Conservation (phyloP, 2,329 filamentous ascomycete species). For the Fusarium sp. region DNA sequence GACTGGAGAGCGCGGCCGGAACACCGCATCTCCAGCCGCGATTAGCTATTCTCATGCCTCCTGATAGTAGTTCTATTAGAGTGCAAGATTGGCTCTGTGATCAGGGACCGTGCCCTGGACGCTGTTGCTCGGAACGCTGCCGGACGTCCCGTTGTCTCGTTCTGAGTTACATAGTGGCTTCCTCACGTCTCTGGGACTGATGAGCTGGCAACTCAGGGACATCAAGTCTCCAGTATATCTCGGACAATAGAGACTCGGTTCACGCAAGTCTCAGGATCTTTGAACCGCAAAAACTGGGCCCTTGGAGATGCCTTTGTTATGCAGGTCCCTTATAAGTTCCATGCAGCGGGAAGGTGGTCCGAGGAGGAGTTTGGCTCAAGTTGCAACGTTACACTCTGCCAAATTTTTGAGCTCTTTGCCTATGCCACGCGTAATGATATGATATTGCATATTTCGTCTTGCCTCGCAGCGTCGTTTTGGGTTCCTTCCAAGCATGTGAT, state of each 20-base stretch:
- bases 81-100: conserved; percentile 2
- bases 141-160: conserved; percentile 1
- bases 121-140: conserved; percentile 1
- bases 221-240: neutral
- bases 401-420: neutral
- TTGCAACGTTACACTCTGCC: conserved; percentile 21
- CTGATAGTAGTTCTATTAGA: neutral
- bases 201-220: neutral
- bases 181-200: neutral
- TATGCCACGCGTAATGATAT: conserved; percentile 1
- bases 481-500: conserved; percentile 1
- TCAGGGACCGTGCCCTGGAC: conserved; percentile 1
- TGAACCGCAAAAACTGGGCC: conserved; percentile 5
- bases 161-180: conserved; percentile 3
- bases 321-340: conserved; percentile 13
- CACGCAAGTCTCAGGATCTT: conserved; percentile 1
- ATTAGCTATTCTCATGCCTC: neutral
- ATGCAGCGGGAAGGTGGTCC: neutral
- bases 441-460: neutral
- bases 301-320: conserved; percentile 2
- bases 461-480: neutral
- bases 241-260: conserved; percentile 6
- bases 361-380: neutral
- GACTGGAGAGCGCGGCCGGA: neutral
- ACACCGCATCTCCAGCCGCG: neutral